phyloP scores from a whole-genome alignment of 2,329 filamentous ascomycete species.

The Hypoxylon sp. region DNA sequence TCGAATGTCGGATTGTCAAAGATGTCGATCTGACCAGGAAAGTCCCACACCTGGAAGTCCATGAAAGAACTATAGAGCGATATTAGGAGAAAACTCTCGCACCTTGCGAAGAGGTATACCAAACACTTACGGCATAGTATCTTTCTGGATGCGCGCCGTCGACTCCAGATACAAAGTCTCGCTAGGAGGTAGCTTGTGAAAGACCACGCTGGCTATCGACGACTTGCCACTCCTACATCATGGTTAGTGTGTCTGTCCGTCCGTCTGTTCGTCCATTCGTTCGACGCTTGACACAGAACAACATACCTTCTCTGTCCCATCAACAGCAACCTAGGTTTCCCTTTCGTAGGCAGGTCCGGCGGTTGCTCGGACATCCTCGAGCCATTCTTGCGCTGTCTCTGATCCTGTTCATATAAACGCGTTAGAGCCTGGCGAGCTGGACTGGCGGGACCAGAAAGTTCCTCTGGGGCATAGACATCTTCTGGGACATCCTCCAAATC shows the following conservation, averaged over 20 bases:
- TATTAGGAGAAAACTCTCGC: slow-evolving; percentile 31
- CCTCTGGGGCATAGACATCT: slow-evolving; percentile 19
- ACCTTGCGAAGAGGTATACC: neutral
- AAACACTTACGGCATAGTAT: slow-evolving; percentile 83
- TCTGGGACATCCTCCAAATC: slow-evolving; percentile 30
- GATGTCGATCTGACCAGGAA: slow-evolving; percentile 89
- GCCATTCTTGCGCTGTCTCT: slow-evolving; percentile 59
- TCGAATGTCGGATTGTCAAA: slow-evolving; percentile 91
- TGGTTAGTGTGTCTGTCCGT: slow-evolving; percentile 25
- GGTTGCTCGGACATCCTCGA: slow-evolving; percentile 55
- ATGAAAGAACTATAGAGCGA: slow-evolving; percentile 80
- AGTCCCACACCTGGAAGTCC: slow-evolving; percentile 99
- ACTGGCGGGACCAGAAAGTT: slow-evolving; percentile 54
- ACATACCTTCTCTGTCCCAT: slow-evolving; percentile 94
- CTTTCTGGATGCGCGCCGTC: slow-evolving; percentile 91
- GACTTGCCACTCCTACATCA: slow-evolving; percentile 87
- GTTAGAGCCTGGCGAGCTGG: slow-evolving; percentile 69
- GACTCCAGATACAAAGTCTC: slow-evolving; percentile 97
- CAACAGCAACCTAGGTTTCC: slow-evolving; percentile 84
- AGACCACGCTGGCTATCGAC: slow-evolving; percentile 98
- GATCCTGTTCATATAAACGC: slow-evolving; percentile 69
- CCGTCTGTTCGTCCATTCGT: slow-evolving; percentile 1
- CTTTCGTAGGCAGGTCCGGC: slow-evolving; percentile 59
- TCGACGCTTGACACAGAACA: neutral
- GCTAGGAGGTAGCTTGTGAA: slow-evolving; percentile 94